phyloP scores from a whole-genome alignment of 2,329 filamentous ascomycete species.

The Penicillium sp. region DNA sequence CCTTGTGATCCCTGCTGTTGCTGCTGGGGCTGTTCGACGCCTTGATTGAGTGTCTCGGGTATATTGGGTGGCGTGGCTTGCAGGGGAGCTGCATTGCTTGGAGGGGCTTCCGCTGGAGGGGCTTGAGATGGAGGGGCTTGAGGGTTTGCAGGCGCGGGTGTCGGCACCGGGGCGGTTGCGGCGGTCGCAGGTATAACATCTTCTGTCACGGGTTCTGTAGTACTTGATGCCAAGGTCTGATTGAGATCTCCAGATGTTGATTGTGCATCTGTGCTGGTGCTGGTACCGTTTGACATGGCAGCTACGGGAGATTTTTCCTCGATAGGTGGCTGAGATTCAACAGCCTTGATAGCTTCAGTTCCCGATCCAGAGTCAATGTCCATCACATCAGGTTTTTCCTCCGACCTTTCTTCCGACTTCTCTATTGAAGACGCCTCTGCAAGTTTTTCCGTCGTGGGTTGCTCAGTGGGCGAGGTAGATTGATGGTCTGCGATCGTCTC shows the following conservation, averaged over 20 bases:
- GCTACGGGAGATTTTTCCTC: constrained; percentile 3
- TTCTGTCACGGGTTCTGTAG: background rate
- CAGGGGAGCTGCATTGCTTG: constrained; percentile 13
- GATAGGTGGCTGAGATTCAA: background rate
- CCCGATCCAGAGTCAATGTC: constrained; percentile 22
- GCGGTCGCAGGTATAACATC: constrained; percentile 1
- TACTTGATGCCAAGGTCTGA: constrained; percentile 2
- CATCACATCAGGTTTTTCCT: constrained; percentile 19
- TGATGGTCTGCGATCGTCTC: constrained; percentile 5
- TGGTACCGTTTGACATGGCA: background rate
- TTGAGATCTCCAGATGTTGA: constrained; percentile 3
- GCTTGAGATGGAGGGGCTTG: constrained; percentile 12
- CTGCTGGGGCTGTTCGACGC: background rate
- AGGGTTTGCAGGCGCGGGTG: constrained; percentile 8
- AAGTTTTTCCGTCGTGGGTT: background rate
- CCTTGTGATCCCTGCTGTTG: background rate
- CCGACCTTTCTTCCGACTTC: constrained; percentile 1
- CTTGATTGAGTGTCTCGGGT: constrained; percentile 4
- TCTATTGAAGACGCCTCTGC: background rate
- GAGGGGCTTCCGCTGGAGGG: constrained; percentile 9
- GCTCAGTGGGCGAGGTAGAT: background rate
- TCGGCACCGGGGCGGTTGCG: constrained; percentile 3
- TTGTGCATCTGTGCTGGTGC: constrained; percentile 11
- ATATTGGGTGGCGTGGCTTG: constrained; percentile 18
- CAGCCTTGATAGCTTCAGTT: constrained; percentile 9